phyloP scores from a whole-genome alignment of 768 basidiomycete species.

The Pisolithus microcarpus region DNA sequence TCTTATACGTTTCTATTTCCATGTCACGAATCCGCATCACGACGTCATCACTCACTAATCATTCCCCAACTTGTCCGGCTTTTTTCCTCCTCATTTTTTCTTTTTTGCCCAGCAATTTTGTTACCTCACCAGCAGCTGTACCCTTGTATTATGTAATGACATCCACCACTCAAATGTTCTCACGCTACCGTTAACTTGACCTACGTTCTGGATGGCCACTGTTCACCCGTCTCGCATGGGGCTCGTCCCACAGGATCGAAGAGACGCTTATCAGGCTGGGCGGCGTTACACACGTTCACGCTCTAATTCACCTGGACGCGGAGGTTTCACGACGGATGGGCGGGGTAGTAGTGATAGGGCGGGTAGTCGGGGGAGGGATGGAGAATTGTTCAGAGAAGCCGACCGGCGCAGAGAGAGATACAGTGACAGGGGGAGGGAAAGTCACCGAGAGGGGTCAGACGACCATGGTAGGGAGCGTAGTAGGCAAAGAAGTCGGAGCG shows the following conservation, averaged over 20 bases:
- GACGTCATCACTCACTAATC: not conserved
- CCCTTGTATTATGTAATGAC: too few relatives aligned
- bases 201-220: slow-evolving; percentile 46
- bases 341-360: slow-evolving; percentile 22
- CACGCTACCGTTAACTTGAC: not conserved
- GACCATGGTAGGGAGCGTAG: slow-evolving; percentile 2
- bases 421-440: slow-evolving; percentile 5
- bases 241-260: slow-evolving; percentile 46
- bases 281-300: slow-evolving; percentile 36
- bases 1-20: too few relatives aligned
- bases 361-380: slow-evolving; percentile 13
- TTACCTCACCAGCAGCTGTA: not conserved
- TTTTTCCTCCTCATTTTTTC: not conserved
- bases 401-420: slow-evolving; percentile 23
- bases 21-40: too few relatives aligned
- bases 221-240: slow-evolving; percentile 69
- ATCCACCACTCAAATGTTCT: too few relatives aligned
- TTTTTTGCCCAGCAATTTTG: not conserved
- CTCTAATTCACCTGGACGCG: slow-evolving; percentile 29
- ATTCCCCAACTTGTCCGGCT: not conserved
- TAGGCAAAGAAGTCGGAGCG: slow-evolving; percentile 1
- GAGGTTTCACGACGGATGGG: slow-evolving; percentile 7
- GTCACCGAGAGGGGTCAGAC: slow-evolving; percentile 7
- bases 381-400: slow-evolving; percentile 9
- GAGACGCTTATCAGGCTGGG: slow-evolving; percentile 10